Evolutionary conservation across 371 early-diverging fungal species (phyloP), one percentile per base, ranked within the genome.

Genomic region (Apophysomyces sp.): DNA sequence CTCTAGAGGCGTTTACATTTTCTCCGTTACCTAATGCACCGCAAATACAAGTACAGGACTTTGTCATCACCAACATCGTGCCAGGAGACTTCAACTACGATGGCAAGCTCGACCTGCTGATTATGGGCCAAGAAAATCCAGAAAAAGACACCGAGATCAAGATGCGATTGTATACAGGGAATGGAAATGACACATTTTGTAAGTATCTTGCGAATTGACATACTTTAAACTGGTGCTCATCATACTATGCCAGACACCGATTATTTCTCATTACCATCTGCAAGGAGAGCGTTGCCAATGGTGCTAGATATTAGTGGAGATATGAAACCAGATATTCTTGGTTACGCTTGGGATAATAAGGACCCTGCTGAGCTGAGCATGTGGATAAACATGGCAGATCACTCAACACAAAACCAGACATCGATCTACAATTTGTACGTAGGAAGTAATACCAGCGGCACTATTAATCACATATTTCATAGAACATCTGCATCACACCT

Each of bases 51-150:
- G 49, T 71, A 13, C 21, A 60, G 1, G 68, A 71, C 11, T 82
- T 83, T 66, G 65, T 83, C 4, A 89, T 93, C 53, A 87, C 86
- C 29, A 90, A 90, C 57, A 85, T 93, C 18, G 80, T 95, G 8
- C 89, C 94, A 6, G 91, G 91, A 44, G 96, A 96, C 66, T 94
- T 82, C 53, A 87, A 94, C 63, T 88, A 87, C 67, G 96, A 95
- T 68, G 97, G 96, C 13, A 72, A 83, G 16, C 69, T 95, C 49
- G 97, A 96, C 69, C 63, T 96, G 2, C 73, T 96, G 18, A 63
- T 95, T 3, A 87, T 93, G 87, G 84, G 83, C 1, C 81, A 83
- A 65, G 68, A 73, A 11, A 73, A 66, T 49, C 72, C 52, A 28
- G 40, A 68, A 18, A 41, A 65, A 26, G 61, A 73, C 15, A 69